Evolutionary conservation across 192 early-diverging fungal genomes (phyloP).

Genomic region (Linnemannia schmuckeri): DNA sequence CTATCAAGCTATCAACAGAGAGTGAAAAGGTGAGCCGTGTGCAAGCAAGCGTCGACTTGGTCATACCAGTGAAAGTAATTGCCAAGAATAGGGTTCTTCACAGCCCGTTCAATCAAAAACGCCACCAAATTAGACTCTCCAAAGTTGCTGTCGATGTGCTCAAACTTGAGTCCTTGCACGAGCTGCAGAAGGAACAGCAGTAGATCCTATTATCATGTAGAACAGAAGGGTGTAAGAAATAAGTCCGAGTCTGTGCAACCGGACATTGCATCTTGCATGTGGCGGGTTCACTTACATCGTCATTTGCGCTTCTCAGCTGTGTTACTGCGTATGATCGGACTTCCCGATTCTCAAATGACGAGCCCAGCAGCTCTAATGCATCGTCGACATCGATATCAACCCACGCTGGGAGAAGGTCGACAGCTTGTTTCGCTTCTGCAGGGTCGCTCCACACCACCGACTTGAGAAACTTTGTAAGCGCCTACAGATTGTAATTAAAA

Average conservation of each 20-base stretch:
- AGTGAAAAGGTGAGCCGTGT: neutral
- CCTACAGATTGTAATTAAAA: conserved; percentile 59
- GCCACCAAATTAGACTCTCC: conserved; percentile 79
- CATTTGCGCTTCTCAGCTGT: conserved; percentile 91
- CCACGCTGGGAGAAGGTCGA: conserved; percentile 89
- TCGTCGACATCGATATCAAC: conserved; percentile 95
- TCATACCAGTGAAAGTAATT: conserved; percentile 94
- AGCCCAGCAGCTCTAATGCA: conserved; percentile 93
- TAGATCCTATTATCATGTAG: conserved; percentile 75
- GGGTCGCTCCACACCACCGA: conserved; percentile 96
- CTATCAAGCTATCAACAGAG: neutral
- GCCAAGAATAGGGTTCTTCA: conserved; percentile 87
- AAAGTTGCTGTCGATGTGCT: conserved; percentile 74
- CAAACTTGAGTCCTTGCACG: conserved; percentile 98
- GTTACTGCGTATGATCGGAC: conserved; percentile 91
- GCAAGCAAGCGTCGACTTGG: neutral
- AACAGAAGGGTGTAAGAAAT: conserved; percentile 9
- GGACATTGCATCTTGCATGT: neutral
- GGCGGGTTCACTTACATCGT: conserved; percentile 72
- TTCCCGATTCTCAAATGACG: conserved; percentile 83
- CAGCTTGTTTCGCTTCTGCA: conserved; percentile 92
- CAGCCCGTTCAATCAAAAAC: conserved; percentile 91
- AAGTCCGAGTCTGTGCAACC: neutral
- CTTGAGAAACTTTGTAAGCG: conserved; percentile 98
- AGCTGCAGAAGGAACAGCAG: conserved; percentile 95